Conservation (phyloP, 2,329 filamentous ascomycete genomes). For the Knoxdaviesia capensis region DNA sequence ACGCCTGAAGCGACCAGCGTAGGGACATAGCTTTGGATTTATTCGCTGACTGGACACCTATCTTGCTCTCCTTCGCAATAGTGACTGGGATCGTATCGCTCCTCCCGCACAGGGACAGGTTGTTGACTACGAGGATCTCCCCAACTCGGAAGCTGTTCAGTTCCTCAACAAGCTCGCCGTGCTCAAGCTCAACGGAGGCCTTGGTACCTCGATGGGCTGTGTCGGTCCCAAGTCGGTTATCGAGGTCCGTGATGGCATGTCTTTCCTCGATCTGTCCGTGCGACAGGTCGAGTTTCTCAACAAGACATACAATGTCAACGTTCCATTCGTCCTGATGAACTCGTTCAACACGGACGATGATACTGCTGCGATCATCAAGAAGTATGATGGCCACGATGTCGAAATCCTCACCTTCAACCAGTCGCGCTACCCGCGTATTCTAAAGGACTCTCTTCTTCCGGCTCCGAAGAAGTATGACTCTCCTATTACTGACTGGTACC, state of each 20-base stretch:
- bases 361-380: conserved; percentile 98
- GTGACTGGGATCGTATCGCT: conserved; percentile 91
- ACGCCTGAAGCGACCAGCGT: background rate
- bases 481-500: conserved; percentile 91
- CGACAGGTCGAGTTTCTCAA: conserved; percentile 98
- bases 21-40: background rate
- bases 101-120: conserved; percentile 88
- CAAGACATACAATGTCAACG: conserved; percentile 91
- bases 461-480: conserved; percentile 81
- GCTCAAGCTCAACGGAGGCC: conserved; percentile 96
- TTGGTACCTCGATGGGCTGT: conserved; percentile 98
- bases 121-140: conserved; percentile 78
- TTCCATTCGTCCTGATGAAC: conserved; percentile 99
- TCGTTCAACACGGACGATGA: conserved; percentile 99
- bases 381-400: conserved; percentile 99
- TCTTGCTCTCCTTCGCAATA: conserved; percentile 15
- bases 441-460: conserved; percentile 94
- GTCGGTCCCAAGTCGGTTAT: conserved; percentile 99
- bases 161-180: conserved; percentile 97
- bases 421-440: conserved; percentile 90
- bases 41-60: conserved; percentile 7
- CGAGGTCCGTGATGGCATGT: conserved; percentile 99
- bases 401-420: conserved; percentile 99
- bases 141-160: conserved; percentile 74
- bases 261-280: conserved; percentile 95